Evolutionary conservation across 352 stramenopile genomes (phyloP).

Genomic region (Blastocystis sp.): DNA sequence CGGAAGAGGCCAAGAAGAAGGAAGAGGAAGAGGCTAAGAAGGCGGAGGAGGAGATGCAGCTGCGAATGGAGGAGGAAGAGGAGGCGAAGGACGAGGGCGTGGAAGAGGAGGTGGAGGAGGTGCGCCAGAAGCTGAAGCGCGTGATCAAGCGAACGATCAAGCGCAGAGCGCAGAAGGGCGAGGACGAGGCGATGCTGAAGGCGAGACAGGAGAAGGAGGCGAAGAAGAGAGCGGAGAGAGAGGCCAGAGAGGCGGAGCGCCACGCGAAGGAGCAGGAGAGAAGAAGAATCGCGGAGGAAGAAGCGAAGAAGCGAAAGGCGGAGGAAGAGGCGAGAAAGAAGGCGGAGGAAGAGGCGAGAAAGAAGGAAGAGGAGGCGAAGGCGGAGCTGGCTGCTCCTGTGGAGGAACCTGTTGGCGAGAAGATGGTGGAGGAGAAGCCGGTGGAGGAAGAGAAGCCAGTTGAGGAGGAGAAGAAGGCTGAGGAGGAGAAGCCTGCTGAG

Average conservation of each 20-base stretch:
- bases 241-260: slow-evolving; percentile 23
- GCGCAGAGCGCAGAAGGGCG: slow-evolving; percentile 16
- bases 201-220: slow-evolving; percentile 29
- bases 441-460: background rate
- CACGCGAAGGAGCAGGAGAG: slow-evolving; percentile 11
- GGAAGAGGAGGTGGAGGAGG: slow-evolving; percentile 37
- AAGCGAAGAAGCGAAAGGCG: background rate
- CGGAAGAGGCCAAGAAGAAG: slow-evolving; percentile 16
- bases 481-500: slow-evolving; percentile 19
- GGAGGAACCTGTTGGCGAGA: background rate
- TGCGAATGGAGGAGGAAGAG: slow-evolving; percentile 28
- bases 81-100: slow-evolving; percentile 9
- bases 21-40: slow-evolving; percentile 26
- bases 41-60: background rate
- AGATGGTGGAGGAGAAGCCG: background rate
- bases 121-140: slow-evolving; percentile 57
- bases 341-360: background rate
- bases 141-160: slow-evolving; percentile 24
- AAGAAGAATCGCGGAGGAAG: slow-evolving; percentile 23
- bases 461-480: background rate
- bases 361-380: background rate
- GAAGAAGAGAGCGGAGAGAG: slow-evolving; percentile 14
- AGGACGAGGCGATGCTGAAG: slow-evolving; percentile 14
- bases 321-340: background rate
- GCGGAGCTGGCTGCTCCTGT: background rate